Evolutionary conservation across 345 rosid genomes (phyloP).

Genomic region (Populus simonii): DNA sequence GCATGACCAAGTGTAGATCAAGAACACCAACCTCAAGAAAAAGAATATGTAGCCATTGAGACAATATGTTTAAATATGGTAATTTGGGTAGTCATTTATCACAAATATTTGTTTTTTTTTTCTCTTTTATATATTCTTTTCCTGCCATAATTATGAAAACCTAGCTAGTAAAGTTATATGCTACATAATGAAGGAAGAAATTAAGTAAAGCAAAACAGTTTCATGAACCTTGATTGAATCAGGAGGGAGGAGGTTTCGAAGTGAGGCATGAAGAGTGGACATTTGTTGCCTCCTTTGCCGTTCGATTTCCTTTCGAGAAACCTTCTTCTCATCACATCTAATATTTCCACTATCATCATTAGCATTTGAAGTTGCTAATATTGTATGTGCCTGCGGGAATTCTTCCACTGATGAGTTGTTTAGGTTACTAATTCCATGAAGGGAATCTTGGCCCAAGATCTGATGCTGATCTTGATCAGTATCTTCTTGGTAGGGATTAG

Average conservation of each 20-base stretch:
- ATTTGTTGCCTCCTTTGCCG: constrained; percentile 47
- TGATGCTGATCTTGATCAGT: not conserved
- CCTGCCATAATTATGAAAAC: not conserved
- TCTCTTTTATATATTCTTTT: not conserved
- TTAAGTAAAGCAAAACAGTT: not conserved
- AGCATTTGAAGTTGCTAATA: not conserved
- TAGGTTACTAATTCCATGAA: not conserved
- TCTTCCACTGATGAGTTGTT: constrained; percentile 6
- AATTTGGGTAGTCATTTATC: not conserved
- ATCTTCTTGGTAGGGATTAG: constrained; percentile 17
- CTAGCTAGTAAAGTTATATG: not conserved
- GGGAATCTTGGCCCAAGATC: not conserved
- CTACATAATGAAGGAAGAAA: not conserved
- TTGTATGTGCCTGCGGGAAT: not conserved
- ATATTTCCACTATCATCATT: not conserved
- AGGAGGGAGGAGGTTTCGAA: constrained; percentile 47
- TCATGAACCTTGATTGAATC: constrained; percentile 43
- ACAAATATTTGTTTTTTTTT: not conserved
- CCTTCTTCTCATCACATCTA: constrained; percentile 23
- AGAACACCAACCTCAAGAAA: not conserved
- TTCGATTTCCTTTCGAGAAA: constrained; percentile 40
- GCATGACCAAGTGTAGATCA: not conserved
- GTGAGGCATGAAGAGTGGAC: constrained; percentile 37
- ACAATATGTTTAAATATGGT: not conserved
- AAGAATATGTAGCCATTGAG: not conserved